Conservation (phyloP, 495 filamentous ascomycete genomes). For the Letharia lupina region DNA sequence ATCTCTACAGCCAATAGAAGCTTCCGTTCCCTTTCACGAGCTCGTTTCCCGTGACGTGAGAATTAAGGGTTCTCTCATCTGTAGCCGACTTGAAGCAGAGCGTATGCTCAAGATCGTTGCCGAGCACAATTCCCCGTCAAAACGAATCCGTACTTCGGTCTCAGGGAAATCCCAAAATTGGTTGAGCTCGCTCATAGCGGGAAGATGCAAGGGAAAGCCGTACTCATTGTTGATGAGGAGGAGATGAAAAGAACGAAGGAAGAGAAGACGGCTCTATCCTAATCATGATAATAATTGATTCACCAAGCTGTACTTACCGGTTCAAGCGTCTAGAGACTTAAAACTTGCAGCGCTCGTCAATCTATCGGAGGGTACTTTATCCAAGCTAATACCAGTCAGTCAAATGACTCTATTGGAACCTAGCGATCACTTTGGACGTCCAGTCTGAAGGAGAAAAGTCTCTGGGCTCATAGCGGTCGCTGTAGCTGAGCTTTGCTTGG, state of each 20-base stretch:
- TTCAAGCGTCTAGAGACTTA: not conserved
- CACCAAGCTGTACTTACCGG: not conserved
- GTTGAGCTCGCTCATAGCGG: constrained; percentile 41
- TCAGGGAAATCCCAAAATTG: constrained; percentile 43
- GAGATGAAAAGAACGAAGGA: constrained; percentile 19
- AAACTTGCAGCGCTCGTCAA: not conserved
- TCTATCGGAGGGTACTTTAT: not conserved
- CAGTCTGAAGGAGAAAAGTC: not conserved
- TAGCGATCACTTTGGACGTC: not conserved
- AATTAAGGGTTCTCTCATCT: constrained; percentile 41
- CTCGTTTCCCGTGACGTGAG: constrained; percentile 48
- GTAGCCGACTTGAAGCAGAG: constrained; percentile 38
- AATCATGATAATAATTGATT: not conserved
- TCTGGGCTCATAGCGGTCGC: too few species aligned
- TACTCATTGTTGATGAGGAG: constrained; percentile 21
- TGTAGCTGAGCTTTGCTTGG: not conserved
- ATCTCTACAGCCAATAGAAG: constrained; percentile 30
- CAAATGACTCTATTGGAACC: not conserved
- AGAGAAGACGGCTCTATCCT: not conserved
- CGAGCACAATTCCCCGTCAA: constrained; percentile 42
- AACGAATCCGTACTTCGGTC: constrained; percentile 44
- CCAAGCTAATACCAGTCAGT: not conserved
- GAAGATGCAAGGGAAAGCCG: constrained; percentile 44
- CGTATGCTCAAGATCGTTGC: constrained; percentile 46
- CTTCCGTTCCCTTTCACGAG: constrained; percentile 45